A percentile compares a stretch with the other conserved stretches of the same genome.
Conservation (phyloP, 2,329 filamentous ascomycete species). For the Lojkania enalia region DNA sequence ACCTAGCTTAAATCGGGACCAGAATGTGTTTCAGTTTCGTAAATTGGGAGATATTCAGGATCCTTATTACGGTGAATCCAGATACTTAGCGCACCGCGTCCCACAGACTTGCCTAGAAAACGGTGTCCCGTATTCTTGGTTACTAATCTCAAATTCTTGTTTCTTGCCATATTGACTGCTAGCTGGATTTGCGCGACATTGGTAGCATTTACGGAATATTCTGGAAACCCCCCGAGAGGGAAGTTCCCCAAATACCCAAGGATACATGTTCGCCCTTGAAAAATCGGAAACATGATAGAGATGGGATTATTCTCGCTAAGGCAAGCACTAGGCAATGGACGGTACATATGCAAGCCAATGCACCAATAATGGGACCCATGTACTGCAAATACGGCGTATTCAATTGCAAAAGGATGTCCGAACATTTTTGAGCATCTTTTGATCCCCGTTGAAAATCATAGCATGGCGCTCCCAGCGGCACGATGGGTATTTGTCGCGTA, state of each 20-base stretch:
- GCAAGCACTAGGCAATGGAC: neutral
- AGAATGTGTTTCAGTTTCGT: neutral
- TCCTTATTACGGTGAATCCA: slow-evolving; percentile 16
- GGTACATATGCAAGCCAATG: neutral
- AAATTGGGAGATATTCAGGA: neutral
- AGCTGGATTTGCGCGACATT: slow-evolving; percentile 1
- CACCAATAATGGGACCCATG: neutral
- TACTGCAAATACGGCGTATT: neutral
- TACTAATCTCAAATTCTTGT: slow-evolving; percentile 22
- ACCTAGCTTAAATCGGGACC: slow-evolving; percentile 28
- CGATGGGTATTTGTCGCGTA: too few species aligned
- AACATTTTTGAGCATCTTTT: neutral
- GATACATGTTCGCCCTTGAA: slow-evolving; percentile 7
- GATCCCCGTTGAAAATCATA: slow-evolving; percentile 19
- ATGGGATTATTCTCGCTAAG: slow-evolving; percentile 3
- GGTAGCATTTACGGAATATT: slow-evolving; percentile 11
- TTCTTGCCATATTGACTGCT: slow-evolving; percentile 13
- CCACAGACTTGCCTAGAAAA: slow-evolving; percentile 4
- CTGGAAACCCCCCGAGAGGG: slow-evolving; percentile 5
- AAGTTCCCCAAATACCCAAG: too few species aligned
- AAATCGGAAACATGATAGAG: slow-evolving; percentile 9
- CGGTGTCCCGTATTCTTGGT: slow-evolving; percentile 28
- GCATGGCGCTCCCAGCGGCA: slow-evolving; percentile 37
- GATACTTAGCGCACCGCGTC: slow-evolving; percentile 10
- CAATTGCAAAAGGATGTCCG: neutral